Evolutionary conservation across 2,329 filamentous ascomycete species (phyloP).

Genomic region (Peltaster fructicola): DNA sequence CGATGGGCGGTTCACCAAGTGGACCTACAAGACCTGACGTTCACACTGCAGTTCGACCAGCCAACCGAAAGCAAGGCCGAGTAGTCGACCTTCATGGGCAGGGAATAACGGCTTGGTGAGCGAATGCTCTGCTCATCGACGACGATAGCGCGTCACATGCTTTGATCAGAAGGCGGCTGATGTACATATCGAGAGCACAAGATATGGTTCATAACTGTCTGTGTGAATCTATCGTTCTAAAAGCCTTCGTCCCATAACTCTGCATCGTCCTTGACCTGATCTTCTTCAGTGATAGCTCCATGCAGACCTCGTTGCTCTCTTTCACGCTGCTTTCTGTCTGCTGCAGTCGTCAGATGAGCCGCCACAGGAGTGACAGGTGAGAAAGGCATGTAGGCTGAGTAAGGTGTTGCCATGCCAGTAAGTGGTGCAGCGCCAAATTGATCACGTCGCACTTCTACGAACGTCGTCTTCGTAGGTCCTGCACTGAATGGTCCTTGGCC

Average conservation of each 20-base stretch:
- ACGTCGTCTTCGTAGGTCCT: conserved; percentile 25
- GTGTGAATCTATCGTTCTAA: conserved; percentile 3
- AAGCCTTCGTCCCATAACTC: conserved; percentile 39
- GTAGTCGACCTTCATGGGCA: no score
- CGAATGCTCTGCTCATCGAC: no score
- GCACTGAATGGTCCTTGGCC: conserved; percentile 5
- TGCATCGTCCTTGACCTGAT: conserved; percentile 40
- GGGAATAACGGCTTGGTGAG: no score
- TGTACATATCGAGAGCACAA: no score
- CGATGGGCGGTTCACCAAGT: no score
- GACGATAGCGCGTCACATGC: no score
- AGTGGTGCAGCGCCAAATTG: conserved; percentile 23
- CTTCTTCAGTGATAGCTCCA: conserved; percentile 40
- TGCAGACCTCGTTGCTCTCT: conserved; percentile 39
- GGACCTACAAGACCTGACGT: no score
- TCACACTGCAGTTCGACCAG: no score
- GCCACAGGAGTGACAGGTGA: conserved; percentile 60
- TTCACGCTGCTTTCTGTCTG: conserved; percentile 52
- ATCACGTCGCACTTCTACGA: conserved; percentile 20
- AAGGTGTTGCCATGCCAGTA: conserved; percentile 47
- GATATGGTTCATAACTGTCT: background rate
- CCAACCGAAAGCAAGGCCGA: no score
- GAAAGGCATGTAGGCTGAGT: conserved; percentile 64
- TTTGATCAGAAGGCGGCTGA: no score
- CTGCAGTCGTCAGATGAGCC: conserved; percentile 52